Evolutionary conservation across 2,329 filamentous ascomycete species (phyloP), one percentile per base, ranked within the genome.

Genomic region (Fusarium devonianum): DNA sequence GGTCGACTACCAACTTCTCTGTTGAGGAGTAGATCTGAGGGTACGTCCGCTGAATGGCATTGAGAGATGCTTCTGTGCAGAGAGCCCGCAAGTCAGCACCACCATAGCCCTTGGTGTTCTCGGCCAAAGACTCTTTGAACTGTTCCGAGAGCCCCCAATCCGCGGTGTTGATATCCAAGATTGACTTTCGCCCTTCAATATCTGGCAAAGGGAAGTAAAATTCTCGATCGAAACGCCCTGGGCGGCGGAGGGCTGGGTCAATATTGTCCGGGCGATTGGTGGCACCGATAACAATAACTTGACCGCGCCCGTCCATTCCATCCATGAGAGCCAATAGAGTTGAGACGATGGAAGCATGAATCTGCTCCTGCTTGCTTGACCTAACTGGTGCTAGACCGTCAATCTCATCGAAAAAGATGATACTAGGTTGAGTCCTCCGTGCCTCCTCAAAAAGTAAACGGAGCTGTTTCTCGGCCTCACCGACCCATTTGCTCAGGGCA

Each of bases 401-500:
- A 62, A 99, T 99, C 71, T 99, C 94, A 70, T 99, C 94, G 64
- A 99, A 97, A 77, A 99, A 99, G 71, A 99, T 99, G 72, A 99
- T 99, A 71, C 93, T 97, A 0, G 94, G 94, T 67, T 99, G 94
- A 2, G 89, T 97, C 70, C 92, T 94, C 54, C 93, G 84, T 12
- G 94, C 94, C 73, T 99, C 94, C 65, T 97, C 94, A 59, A 99
- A 99, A 5, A 99, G 80, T 48, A 97, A 76, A 34, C 94, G 87
- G 43, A 99, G 83, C 69, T 99, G 94, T 73, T 93, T 88, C 74
- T 99, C 94, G 8, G 95, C 94, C 73, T 99, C 94, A 68, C 94
- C 94, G 41, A 99, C 94, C 94, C 94, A 99, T 74, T 99, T 99
- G 73, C 92, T 97, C 55, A 99, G 78, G 12, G 92, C 92, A 80